phyloP scores from a whole-genome alignment of 345 rosid species.

The Lepidium aucheri region DNA sequence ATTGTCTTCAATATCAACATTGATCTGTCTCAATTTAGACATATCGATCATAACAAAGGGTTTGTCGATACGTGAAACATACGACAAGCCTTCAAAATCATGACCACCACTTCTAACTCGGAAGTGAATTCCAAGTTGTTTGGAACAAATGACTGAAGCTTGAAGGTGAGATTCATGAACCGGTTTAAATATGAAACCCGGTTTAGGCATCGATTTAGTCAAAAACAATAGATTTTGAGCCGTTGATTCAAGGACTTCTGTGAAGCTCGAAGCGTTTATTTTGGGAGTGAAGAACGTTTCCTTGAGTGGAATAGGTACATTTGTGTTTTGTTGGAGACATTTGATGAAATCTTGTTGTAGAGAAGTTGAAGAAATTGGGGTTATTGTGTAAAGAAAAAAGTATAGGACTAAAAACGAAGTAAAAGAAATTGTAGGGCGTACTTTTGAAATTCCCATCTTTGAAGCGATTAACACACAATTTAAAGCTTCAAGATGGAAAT shows the following conservation, averaged over 20 bases:
- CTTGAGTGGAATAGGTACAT: conserved; percentile 10
- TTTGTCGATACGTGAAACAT: conserved; percentile 34
- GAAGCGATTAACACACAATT: background rate
- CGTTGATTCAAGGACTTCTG: conserved; percentile 29
- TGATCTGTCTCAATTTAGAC: conserved; percentile 33
- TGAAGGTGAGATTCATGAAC: conserved; percentile 41
- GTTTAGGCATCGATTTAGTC: conserved; percentile 37
- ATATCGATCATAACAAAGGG: conserved; percentile 48
- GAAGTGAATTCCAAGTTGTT: conserved; percentile 33
- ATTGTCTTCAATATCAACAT: conserved; percentile 31
- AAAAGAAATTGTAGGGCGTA: background rate
- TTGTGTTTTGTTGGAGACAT: conserved; percentile 30
- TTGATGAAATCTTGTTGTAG: conserved; percentile 30
- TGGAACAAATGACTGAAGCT: conserved; percentile 46
- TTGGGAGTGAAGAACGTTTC: conserved; percentile 21
- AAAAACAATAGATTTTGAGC: conserved; percentile 44
- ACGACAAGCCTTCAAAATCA: conserved; percentile 56
- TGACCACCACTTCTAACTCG: conserved; percentile 60
- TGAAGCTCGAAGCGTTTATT: conserved; percentile 29
- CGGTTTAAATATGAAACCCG: conserved; percentile 48
- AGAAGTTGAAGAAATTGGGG: background rate
- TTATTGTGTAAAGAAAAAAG: background rate
- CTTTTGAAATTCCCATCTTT: background rate
- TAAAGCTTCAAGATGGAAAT: too few relatives aligned
- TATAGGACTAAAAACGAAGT: conserved; percentile 10